Evolutionary conservation across 192 early-diverging fungal genomes (phyloP).

Genomic region (Allomyces macrogynus): DNA sequence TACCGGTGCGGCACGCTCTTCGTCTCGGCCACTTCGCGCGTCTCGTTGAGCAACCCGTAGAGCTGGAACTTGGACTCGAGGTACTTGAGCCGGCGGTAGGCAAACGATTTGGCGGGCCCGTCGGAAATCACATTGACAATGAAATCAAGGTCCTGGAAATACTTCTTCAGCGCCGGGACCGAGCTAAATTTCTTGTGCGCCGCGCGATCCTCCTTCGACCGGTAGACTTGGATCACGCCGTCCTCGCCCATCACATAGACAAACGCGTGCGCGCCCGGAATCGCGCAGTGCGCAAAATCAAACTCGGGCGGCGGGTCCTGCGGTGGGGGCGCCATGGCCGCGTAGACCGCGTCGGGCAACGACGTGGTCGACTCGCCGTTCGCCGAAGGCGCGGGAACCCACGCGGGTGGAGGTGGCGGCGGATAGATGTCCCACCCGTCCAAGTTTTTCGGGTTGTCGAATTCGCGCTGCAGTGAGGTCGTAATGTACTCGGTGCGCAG

Average conservation of each 20-base stretch:
- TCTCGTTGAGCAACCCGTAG: slow-evolving; percentile 78
- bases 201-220: slow-evolving; percentile 8
- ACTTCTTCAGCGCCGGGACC: slow-evolving; percentile 59
- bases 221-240: slow-evolving; percentile 42
- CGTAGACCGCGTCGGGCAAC: not conserved
- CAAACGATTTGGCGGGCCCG: slow-evolving; percentile 83
- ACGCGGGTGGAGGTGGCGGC: slow-evolving; percentile 51
- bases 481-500: slow-evolving; percentile 73
- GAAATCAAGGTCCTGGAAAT: slow-evolving; percentile 65
- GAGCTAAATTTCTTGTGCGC: slow-evolving; percentile 14
- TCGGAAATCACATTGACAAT: slow-evolving; percentile 55
- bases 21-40: slow-evolving; percentile 76
- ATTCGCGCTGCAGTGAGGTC: slow-evolving; percentile 39
- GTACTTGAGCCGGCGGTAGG: slow-evolving; percentile 69
- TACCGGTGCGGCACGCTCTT: slow-evolving; percentile 25
- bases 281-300: slow-evolving; percentile 13
- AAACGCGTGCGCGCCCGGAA: slow-evolving; percentile 16
- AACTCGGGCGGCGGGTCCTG: slow-evolving; percentile 6
- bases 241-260: slow-evolving; percentile 27
- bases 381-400: slow-evolving; percentile 18
- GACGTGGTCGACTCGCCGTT: too few species aligned
- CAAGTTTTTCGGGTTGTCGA: slow-evolving; percentile 67
- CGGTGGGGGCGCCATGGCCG: not conserved
- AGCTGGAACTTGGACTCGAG: slow-evolving; percentile 84
- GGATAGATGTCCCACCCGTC: slow-evolving; percentile 68